Base-by-base conservation (phyloP, 2,329 filamentous ascomycete genomes). In the Lachnellula occidentalis region DNA sequence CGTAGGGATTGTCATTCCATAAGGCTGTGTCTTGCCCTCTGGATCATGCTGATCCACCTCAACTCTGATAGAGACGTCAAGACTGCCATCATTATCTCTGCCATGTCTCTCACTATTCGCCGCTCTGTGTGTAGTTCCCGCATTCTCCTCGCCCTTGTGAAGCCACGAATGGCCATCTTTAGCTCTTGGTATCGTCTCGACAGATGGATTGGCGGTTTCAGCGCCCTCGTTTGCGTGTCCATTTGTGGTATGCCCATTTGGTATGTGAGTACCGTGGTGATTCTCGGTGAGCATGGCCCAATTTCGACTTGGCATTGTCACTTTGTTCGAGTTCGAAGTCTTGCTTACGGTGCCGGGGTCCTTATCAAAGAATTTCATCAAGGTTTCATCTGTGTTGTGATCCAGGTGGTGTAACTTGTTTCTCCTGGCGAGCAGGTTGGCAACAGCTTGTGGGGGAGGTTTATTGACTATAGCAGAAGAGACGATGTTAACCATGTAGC, bases 381-480 rank as follows among this genome's bases (percentile, higher is more conserved):
- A 84, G 41, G 94, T 92, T 74, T 99, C 94, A 65, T 96, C 90
- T 0, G 94, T 99, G 53, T 90, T 73, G 31, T 70, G 65, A 69
- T 86, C 80, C 48, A 88, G 72, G 61, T 87, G 85, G 64, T 88
- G 85, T 48, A 87, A 81, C 73, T 85, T 96, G 76, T 97, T 97
- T 56, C 94, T 82, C 67, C 87, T 86, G 55, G 95, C 92, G 51
- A 99, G 79, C 47, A 96, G 82, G 70, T 99, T 95, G 11, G 91
- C 91, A 67, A 99, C 87, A 64, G 74, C 92, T 69, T 87, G 83
- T 1, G 92, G 90, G 14, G 92, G 90, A 2, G 94, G 94, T 64
- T 92, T 92, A 70, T 99, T 96, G 61, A 95, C 92, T 66, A 99
- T 97, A 34, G 92, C 92, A 1, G 92, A 96, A 5, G 91, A 95